Conservation (phyloP, 176 grass and related monocot species). For the Oryza officinalis region DNA sequence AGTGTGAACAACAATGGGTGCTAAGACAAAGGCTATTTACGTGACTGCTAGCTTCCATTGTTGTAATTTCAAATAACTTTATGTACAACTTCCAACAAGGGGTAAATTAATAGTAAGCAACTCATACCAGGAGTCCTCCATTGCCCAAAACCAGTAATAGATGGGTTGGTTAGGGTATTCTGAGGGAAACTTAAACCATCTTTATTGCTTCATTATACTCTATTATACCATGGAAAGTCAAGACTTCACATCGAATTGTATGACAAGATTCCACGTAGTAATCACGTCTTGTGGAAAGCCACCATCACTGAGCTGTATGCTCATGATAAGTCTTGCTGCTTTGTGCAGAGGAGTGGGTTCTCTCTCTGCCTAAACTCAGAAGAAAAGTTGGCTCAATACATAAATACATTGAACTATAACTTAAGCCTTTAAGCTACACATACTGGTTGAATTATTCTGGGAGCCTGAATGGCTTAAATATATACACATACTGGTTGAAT, state of each 20-base stretch:
- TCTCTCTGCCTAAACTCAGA: conserved; percentile 44
- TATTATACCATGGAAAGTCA: neutral
- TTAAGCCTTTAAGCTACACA: neutral
- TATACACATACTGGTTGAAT: too few relatives aligned
- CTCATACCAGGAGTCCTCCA: neutral
- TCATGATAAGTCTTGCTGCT: conserved; percentile 62
- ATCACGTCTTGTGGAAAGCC: conserved; percentile 78
- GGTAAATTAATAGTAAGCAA: neutral
- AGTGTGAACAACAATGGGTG: neutral
- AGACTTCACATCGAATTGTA: neutral
- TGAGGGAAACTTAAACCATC: conserved; percentile 7
- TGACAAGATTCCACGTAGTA: conserved; percentile 2
- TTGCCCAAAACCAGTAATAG: neutral
- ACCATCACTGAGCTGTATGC: conserved; percentile 57
- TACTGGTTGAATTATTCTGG: conserved; percentile 9
- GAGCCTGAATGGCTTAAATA: too few relatives aligned
- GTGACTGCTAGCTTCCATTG: neutral
- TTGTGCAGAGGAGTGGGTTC: conserved; percentile 62
- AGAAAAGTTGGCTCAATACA: conserved; percentile 23
- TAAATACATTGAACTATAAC: neutral
- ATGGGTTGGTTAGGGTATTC: neutral
- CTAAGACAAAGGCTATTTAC: conserved; percentile 4
- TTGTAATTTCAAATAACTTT: too few relatives aligned
- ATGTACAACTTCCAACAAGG: too few relatives aligned
- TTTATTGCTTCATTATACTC: neutral